Evolutionary conservation across 2,329 filamentous ascomycete species (phyloP).

Genomic region (Aphanoascus verrucosus): DNA sequence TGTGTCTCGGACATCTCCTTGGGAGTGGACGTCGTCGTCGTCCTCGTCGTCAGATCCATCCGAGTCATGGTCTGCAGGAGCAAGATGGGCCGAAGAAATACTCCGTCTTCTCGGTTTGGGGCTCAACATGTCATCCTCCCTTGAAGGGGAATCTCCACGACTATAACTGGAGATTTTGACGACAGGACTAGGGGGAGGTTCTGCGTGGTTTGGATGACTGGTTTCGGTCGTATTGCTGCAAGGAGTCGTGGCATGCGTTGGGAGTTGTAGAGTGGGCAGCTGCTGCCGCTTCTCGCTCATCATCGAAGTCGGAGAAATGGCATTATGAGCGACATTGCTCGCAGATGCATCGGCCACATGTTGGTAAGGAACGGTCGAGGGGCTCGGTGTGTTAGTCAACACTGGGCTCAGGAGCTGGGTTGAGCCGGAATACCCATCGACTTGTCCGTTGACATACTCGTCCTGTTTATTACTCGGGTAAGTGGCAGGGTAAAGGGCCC

Average conservation of each 20-base stretch:
- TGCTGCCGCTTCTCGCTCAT: constrained; percentile 7
- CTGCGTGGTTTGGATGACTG: constrained; percentile 16
- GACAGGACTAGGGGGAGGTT: constrained; percentile 33
- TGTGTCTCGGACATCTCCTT: constrained; percentile 13
- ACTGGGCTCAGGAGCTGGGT: constrained; percentile 27
- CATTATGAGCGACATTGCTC: neutral
- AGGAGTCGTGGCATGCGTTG: constrained; percentile 21
- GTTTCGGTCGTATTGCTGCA: constrained; percentile 21
- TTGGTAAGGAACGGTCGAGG: constrained; percentile 18
- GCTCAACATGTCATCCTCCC: constrained; percentile 20
- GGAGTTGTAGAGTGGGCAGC: constrained; percentile 16
- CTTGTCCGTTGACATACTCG: neutral
- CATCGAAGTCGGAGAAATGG: constrained; percentile 11
- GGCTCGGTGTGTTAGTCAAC: constrained; percentile 24
- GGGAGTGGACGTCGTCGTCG: constrained; percentile 17
- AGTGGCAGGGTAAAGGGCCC: constrained; percentile 1
- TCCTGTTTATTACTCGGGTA: neutral
- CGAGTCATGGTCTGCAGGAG: constrained; percentile 18
- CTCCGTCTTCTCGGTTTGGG: constrained; percentile 23
- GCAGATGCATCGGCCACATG: constrained; percentile 11
- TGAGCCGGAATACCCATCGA: neutral
- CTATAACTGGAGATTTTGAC: constrained; percentile 36
- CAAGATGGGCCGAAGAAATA: constrained; percentile 29
- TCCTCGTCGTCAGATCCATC: constrained; percentile 14
- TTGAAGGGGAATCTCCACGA: constrained; percentile 36